These are phyloP conservation scores for Cyberlindnera maritima DNA, from an alignment of 805 yeast species.

Conservation along the genomic window DNA sequence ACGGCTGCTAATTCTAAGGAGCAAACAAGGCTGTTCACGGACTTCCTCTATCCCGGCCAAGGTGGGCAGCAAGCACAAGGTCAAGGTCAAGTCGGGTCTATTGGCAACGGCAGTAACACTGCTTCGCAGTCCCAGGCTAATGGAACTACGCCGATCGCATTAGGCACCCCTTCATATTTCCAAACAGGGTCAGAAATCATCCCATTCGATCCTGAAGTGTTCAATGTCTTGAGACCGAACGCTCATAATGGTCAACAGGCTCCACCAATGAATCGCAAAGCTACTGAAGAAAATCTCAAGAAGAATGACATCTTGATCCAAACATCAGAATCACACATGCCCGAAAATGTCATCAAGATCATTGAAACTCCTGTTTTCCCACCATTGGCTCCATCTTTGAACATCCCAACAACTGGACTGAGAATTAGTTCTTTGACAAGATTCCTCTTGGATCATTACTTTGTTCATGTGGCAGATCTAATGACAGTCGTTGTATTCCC, in stretches of 20 bases:
- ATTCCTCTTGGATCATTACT: constrained; percentile 68
- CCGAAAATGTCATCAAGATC: constrained; percentile 43
- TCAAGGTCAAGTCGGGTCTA: too few relatives aligned
- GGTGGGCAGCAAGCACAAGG: neutral
- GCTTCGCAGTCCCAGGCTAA: neutral
- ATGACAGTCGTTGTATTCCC: constrained; percentile 71
- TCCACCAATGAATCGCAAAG: neutral
- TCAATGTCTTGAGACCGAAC: constrained; percentile 26
- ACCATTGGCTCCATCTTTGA: constrained; percentile 30
- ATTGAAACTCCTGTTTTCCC: constrained; percentile 34
- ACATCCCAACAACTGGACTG: constrained; percentile 58
- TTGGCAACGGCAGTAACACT: too few relatives aligned
- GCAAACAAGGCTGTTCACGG: constrained; percentile 52
- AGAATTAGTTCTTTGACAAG: constrained; percentile 69
- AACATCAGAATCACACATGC: constrained; percentile 43
- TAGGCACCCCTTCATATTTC: neutral
- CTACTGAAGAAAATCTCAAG: neutral
- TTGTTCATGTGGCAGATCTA: constrained; percentile 71
- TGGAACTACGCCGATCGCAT: neutral
- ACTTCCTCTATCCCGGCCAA: constrained; percentile 40
- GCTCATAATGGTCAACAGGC: constrained; percentile 4
- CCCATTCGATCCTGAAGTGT: constrained; percentile 28
- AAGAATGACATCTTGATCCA: constrained; percentile 17
- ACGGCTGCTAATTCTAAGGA: constrained; percentile 57
- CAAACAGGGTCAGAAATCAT: constrained; percentile 8